Percentiles rank a stretch among this genome's conserved stretches.
These are phyloP conservation scores for Saksenaea oblongispora DNA, from an alignment of 371 early-diverging fungal species.

Conservation along the genomic window DNA sequence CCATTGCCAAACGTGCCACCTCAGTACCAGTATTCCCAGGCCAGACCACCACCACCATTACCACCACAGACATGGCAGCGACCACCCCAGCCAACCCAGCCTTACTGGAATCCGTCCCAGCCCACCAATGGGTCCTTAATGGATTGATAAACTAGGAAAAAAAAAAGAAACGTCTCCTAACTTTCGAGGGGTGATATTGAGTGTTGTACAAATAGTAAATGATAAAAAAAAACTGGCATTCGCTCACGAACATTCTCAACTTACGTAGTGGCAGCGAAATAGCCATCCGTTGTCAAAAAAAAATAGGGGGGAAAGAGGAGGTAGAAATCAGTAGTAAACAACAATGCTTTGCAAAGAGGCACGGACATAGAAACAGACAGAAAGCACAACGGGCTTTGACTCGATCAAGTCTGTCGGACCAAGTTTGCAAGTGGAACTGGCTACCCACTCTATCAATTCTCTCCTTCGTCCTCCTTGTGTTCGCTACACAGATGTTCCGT, in stretches of 20 bases:
- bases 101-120: slow-evolving; percentile 7
- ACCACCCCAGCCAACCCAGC: slow-evolving; percentile 17
- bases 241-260: not conserved
- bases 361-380: not conserved
- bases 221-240: not conserved
- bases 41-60: slow-evolving; percentile 13
- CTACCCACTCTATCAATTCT: not conserved
- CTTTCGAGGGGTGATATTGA: not conserved
- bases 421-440: slow-evolving; percentile 3
- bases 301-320: not conserved
- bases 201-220: slow-evolving; percentile 4
- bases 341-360: not conserved
- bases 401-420: not conserved
- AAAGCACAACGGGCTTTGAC: not conserved
- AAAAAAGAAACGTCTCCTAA: not conserved
- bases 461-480: slow-evolving; percentile 1
- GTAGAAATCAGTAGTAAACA: not conserved
- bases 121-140: slow-evolving; percentile 9
- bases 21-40: slow-evolving; percentile 19
- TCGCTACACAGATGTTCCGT: not conserved
- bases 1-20: slow-evolving; percentile 13
- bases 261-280: not conserved
- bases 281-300: not conserved
- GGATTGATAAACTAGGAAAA: slow-evolving; percentile 1
- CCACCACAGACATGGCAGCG: slow-evolving; percentile 18